Base-by-base conservation (phyloP, 2,329 filamentous ascomycete species). In the Apiospora pterosperma region DNA sequence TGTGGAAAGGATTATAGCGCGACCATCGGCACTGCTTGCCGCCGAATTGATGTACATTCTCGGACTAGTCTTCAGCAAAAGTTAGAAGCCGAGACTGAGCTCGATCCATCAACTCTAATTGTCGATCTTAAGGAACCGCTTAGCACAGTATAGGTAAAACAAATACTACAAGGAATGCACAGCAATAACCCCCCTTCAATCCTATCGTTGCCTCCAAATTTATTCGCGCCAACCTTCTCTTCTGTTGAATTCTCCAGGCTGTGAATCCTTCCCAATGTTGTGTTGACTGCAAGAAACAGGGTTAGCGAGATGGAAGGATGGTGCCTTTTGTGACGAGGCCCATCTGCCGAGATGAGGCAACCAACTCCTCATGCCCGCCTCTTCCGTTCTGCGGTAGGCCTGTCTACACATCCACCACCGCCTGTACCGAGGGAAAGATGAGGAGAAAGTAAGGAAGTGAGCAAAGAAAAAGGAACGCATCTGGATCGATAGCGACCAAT, bases 61-160 rank as follows among this genome's bases (percentile, higher is more conserved):
- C 6, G 36, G 58, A 60, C 58, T 60, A 60, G 58, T 19, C 16
- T 23, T 2, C n/a, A n/a, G 31, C 14, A 7, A 55, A 34, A 34
- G 28, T 19, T 28, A n/a, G 25, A 28, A 28, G 34, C 34, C 16
- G 48, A 55, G 48, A 55, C 48, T 55, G 48, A 55, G 36, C 58
- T 39, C 58, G 58, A 60, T 60, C 58, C 34, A 60, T 60, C 36
- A 60, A 60, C 34, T 60, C 58, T 60, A 60, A 60, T 39, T 60
- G 58, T 39, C 58, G 58, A 60, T 60, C 58, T 38, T 38, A 60
- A 60, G 58, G 58, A 60, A 60, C n/a, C 28, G 25, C 19, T 34
- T 55, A 34, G 48, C 34, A 19, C 48, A 34, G 25, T 31, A 31
- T 28, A 19, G 14, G 31, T 31, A 7, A 6, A 38, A 38, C 11